phyloP scores from a whole-genome alignment of 2,329 filamentous ascomycete genomes.

The Volutella citrinella region DNA sequence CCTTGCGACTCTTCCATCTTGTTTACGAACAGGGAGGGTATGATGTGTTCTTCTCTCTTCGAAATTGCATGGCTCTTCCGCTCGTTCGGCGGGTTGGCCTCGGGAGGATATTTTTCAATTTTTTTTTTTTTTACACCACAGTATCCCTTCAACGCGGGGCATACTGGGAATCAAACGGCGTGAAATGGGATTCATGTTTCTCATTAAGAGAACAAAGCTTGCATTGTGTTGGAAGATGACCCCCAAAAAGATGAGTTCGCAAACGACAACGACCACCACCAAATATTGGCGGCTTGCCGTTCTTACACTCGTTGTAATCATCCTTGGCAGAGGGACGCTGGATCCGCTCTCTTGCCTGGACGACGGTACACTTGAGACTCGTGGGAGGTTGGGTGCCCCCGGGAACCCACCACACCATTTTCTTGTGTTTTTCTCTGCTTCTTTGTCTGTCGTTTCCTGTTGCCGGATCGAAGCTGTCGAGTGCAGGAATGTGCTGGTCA shows the following conservation, averaged over 20 bases:
- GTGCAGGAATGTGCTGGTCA: conserved; percentile 31
- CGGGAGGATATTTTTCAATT: conserved; percentile 16
- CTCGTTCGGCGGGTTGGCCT: conserved; percentile 21
- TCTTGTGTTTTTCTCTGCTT: conserved; percentile 37
- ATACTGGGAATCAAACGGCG: conserved; percentile 21
- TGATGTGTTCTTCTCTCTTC: conserved; percentile 14
- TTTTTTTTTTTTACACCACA: conserved; percentile 13
- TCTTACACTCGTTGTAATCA: conserved; percentile 55
- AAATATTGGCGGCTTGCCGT: conserved; percentile 33
- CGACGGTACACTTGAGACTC: conserved; percentile 26
- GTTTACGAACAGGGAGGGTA: conserved; percentile 25
- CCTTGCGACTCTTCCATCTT: conserved; percentile 27
- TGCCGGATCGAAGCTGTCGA: conserved; percentile 24
- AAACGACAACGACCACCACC: conserved; percentile 23
- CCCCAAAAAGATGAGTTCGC: conserved; percentile 20
- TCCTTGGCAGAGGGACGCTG: conserved; percentile 36
- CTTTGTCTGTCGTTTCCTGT: conserved; percentile 31
- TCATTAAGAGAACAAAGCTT: conserved; percentile 14
- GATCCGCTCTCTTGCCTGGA: conserved; percentile 30
- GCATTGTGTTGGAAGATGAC: conserved; percentile 13
- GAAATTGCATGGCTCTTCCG: conserved; percentile 24
- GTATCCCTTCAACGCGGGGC: no score
- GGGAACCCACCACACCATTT: conserved; percentile 20
- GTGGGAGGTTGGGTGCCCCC: conserved; percentile 13
- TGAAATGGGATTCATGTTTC: conserved; percentile 16